Percentiles rank a stretch among this genome's conserved stretches.
These are phyloP conservation scores for Metrosideros polymorpha DNA, from an alignment of 441 rosid species.

Conservation along the genomic window DNA sequence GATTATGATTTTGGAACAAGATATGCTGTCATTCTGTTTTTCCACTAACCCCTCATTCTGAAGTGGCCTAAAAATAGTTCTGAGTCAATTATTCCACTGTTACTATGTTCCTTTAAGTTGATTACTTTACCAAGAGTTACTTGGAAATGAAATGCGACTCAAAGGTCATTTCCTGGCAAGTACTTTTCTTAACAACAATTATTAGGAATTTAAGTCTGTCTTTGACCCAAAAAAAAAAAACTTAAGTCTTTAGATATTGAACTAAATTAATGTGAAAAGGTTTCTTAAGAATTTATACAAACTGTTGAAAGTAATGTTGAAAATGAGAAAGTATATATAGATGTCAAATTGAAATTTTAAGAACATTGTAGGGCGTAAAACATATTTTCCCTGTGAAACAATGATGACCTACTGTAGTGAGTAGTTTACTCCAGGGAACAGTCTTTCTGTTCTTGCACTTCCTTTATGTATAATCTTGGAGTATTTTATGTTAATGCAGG, in stretches of 20 bases:
- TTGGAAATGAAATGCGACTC: not conserved
- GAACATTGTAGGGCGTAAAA: not conserved
- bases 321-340: not conserved
- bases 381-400: not conserved
- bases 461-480: not conserved
- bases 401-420: not conserved
- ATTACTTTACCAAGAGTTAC: not conserved
- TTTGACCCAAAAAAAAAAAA: no score
- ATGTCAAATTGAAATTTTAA: not conserved
- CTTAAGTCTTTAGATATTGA: not conserved
- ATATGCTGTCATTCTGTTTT: not conserved
- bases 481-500: slow-evolving; percentile 2
- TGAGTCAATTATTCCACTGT: not conserved
- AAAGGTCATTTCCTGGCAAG: not conserved
- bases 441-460: not conserved
- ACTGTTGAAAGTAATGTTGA: not conserved
- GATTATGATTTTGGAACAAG: not conserved
- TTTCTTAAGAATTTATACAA: not conserved
- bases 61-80: not conserved
- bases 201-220: no score
- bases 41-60: not conserved
- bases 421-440: not conserved
- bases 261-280: not conserved
- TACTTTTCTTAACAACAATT: not conserved
- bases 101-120: not conserved